Conservation (phyloP, 176 grass and related monocot species). For the Triticum monococcum region DNA sequence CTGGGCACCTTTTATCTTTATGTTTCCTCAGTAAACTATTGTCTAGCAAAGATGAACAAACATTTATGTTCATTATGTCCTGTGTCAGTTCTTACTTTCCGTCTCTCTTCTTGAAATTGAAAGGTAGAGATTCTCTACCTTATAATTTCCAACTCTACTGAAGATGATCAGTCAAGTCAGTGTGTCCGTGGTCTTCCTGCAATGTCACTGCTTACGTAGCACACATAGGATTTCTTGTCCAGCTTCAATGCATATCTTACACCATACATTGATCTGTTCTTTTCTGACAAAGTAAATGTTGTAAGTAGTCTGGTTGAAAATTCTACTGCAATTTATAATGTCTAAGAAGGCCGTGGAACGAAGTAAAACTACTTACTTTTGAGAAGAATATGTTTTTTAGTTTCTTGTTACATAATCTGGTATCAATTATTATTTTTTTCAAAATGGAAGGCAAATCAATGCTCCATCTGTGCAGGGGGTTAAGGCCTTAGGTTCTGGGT, state of each 20-base stretch:
- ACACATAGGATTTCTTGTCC: slow-evolving; percentile 7
- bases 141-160: slow-evolving; percentile 5
- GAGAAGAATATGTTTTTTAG: neutral
- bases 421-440: neutral
- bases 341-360: neutral
- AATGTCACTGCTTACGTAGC: slow-evolving; percentile 38
- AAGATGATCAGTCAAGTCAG: neutral
- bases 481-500: slow-evolving; percentile 14
- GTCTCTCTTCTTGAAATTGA: neutral
- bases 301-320: slow-evolving; percentile 1
- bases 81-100: neutral
- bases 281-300: neutral
- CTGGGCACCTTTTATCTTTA: neutral
- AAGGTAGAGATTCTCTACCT: neutral
- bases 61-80: neutral
- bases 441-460: neutral
- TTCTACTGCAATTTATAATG: neutral
- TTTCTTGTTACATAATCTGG: slow-evolving; percentile 8
- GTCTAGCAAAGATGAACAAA: neutral
- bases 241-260: slow-evolving; percentile 25
- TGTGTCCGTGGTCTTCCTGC: neutral
- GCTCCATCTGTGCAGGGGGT: slow-evolving; percentile 24
- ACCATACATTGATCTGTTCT: slow-evolving; percentile 20
- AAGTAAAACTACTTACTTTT: neutral
- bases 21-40: neutral